Evolutionary conservation across 2,329 filamentous ascomycete genomes (phyloP).

Genomic region (Cladosporium sphaerospermum): DNA sequence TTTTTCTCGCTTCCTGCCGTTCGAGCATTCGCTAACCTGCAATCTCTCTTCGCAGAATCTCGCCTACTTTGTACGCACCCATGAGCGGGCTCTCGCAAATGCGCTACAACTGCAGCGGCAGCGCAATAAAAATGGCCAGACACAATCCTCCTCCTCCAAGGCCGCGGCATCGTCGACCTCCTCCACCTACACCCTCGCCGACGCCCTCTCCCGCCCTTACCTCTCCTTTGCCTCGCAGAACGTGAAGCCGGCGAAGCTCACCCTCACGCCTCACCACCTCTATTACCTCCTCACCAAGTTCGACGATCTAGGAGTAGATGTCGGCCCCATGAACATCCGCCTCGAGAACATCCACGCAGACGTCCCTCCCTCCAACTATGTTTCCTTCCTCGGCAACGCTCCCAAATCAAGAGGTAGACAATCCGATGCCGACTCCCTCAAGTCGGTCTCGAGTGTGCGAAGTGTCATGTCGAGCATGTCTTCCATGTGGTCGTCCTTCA

Average conservation of each 20-base stretch:
- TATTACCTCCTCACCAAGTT: constrained; percentile 95
- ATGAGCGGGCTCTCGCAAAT: constrained; percentile 96
- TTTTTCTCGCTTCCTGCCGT: not conserved
- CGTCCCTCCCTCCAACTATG: constrained; percentile 81
- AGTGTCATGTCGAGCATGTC: constrained; percentile 98
- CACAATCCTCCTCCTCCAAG: constrained; percentile 43
- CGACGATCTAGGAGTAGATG: constrained; percentile 81
- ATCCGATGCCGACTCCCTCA: constrained; percentile 82
- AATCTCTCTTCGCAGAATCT: constrained; percentile 60
- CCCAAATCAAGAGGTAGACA: constrained; percentile 72
- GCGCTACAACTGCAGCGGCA: constrained; percentile 80
- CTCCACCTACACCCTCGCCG: constrained; percentile 66
- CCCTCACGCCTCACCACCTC: constrained; percentile 89
- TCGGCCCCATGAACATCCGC: constrained; percentile 93
- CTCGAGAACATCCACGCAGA: constrained; percentile 91
- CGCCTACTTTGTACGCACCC: constrained; percentile 89
- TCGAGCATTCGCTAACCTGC: not conserved
- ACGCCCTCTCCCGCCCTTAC: constrained; percentile 74
- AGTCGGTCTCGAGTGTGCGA: constrained; percentile 91
- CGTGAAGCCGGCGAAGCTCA: constrained; percentile 84
- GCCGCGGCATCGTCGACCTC: constrained; percentile 51
- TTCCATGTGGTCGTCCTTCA: constrained; percentile 81
- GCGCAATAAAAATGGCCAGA: constrained; percentile 54
- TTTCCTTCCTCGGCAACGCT: constrained; percentile 84
- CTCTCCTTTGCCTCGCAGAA: constrained; percentile 78